Evolutionary conservation across 148 eudicot species (phyloP).

Genomic region (Vaccinium myrtillus): DNA sequence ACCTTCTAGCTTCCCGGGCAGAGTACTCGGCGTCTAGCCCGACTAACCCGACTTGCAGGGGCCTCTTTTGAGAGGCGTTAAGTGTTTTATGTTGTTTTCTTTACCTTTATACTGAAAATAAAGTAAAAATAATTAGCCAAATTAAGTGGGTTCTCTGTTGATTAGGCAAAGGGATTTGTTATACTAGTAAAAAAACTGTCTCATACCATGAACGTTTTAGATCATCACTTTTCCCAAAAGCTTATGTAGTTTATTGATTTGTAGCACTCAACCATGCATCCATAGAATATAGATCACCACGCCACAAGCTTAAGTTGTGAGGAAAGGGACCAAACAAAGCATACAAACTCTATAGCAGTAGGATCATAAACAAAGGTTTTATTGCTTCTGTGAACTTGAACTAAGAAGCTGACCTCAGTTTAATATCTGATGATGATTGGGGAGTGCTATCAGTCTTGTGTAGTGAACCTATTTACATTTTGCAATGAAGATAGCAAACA

Average conservation of each 20-base stretch:
- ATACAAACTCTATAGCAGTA: too few relatives aligned
- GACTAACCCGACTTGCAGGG: not conserved
- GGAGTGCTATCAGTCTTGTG: not conserved
- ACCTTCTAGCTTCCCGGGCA: too few relatives aligned
- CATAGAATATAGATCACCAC: slow-evolving; percentile 1
- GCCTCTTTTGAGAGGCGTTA: not conserved
- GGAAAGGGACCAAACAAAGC: not conserved
- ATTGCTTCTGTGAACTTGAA: not conserved
- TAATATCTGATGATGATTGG: not conserved
- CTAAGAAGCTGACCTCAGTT: not conserved
- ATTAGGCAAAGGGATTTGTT: not conserved
- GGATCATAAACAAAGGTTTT: not conserved
- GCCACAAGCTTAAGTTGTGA: not conserved
- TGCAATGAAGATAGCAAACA: too few relatives aligned
- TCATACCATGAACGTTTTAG: too few relatives aligned
- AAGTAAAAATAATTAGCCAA: not conserved
- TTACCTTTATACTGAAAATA: not conserved
- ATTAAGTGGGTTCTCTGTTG: not conserved
- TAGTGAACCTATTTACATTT: not conserved
- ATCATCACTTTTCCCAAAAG: not conserved
- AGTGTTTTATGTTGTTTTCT: not conserved
- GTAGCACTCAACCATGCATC: not conserved
- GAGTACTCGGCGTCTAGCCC: too few relatives aligned
- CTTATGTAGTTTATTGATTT: not conserved
- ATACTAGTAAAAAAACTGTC: not conserved